Base-by-base conservation (phyloP, 1,284 basidiomycete genomes). In the Veloporphyrellus conicus region DNA sequence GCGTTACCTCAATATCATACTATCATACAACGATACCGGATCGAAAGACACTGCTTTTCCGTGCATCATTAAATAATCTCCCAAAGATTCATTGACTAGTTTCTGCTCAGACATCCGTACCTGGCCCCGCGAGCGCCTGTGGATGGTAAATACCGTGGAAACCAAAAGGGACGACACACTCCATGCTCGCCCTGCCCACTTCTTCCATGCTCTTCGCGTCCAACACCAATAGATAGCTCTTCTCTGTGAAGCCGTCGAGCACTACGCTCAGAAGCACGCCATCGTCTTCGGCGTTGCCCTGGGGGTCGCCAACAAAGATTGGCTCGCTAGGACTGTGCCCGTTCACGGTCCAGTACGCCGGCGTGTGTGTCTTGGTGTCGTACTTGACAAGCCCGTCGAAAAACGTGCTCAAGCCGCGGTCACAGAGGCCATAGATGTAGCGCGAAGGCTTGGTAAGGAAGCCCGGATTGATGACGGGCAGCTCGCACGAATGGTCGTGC, bases 201-300 rank as follows among this genome's bases (percentile, higher is more conserved):
- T 71, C 69, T 34, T 57, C 48, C 69, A 71, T 64, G 10, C 33
- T 56, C 45, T 55, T 57, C n/a, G 66, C 68, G 32, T 69, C 62
- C 53, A 69, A 50, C 15, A 69, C 66, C 32, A 69, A 53, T n/a
- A 69, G 47, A 44, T 59, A 63, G 15, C 68, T 70, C 53, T 57
- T 66, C 42, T 52, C 56, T 8, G 45, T 20, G 34, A 57, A 49
- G 5, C 64, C 65, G 45, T 71, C 64, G 15, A 71, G 62, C 18
- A 67, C 68, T 12, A 71, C 62, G 15, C 46, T 67, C 43, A 71
- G 47, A 22, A 72, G 48, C 6, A 70, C 67, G 0, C 70, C 69
- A n/a, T 69, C 69, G 33, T 71, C 70, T 38, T 71, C 70, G 4
- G 45, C 50, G 0, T 47, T 52, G 5, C 55, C 60, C 5, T 60